phyloP scores from a whole-genome alignment of 2,329 filamentous ascomycete genomes.

The Acrodontium crateriforme region DNA sequence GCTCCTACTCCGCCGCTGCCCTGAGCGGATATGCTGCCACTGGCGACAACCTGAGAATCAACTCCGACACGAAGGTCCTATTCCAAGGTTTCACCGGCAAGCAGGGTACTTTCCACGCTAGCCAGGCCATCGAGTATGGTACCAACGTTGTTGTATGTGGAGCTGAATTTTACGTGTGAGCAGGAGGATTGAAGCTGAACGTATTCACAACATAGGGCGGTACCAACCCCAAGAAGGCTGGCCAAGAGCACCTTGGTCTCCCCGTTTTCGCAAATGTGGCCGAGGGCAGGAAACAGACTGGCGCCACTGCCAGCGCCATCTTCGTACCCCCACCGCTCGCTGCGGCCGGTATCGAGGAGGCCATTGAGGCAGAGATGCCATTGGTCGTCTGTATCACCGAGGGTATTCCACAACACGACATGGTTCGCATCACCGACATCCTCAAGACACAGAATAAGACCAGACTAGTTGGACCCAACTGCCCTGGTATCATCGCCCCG shows the following conservation, averaged over 20 bases:
- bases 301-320: constrained; percentile 82
- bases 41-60: constrained; percentile 70
- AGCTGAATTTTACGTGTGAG: too few relatives aligned
- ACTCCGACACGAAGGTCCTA: constrained; percentile 81
- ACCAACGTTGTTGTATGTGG: constrained; percentile 61
- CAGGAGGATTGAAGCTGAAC: too few relatives aligned
- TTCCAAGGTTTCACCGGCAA: constrained; percentile 90
- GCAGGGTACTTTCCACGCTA: constrained; percentile 72
- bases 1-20: constrained; percentile 60
- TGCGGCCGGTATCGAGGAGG: constrained; percentile 92
- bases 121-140: constrained; percentile 94
- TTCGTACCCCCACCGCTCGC: constrained; percentile 95
- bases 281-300: constrained; percentile 80
- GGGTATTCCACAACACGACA: constrained; percentile 96
- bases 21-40: constrained; percentile 22
- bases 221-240: constrained; percentile 98
- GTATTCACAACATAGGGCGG: too few relatives aligned
- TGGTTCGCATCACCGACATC: constrained; percentile 97
- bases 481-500: constrained; percentile 86
- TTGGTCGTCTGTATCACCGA: constrained; percentile 96
- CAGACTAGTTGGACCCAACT: constrained; percentile 92
- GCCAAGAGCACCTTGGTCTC: constrained; percentile 71
- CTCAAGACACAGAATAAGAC: constrained; percentile 97
- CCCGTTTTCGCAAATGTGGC: constrained; percentile 85
- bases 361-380: constrained; percentile 80